phyloP scores from a whole-genome alignment of 2,329 filamentous ascomycete species.

The Sporothrix pseudoabietina region DNA sequence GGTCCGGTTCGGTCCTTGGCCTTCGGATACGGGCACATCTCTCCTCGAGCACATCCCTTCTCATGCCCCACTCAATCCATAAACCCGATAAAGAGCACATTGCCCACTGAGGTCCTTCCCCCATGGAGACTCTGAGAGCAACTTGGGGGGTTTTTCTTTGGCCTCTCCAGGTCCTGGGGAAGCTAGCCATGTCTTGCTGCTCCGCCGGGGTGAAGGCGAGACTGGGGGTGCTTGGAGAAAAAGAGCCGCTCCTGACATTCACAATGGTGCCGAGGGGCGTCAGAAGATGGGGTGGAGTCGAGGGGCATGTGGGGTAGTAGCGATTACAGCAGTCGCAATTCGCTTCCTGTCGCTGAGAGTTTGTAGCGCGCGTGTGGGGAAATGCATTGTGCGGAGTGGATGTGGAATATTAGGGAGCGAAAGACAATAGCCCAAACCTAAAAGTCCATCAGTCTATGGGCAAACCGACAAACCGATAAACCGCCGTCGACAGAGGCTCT shows the following conservation, averaged over 20 bases:
- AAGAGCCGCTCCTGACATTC: not conserved
- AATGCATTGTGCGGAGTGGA: not conserved
- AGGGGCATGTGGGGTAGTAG: not conserved
- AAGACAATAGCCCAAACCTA: not conserved
- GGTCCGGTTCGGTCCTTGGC: conserved; percentile 5
- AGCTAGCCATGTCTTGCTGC: not conserved
- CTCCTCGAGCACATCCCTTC: not conserved
- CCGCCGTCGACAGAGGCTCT: not conserved
- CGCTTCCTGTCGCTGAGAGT: not conserved
- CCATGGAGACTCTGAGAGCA: not conserved
- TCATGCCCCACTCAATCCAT: not conserved
- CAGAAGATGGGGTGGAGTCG: not conserved
- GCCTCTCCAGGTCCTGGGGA: not conserved
- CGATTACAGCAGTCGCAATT: not conserved
- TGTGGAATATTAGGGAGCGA: not conserved
- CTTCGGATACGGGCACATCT: conserved; percentile 7
- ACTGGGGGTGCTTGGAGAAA: not conserved
- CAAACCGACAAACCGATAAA: not conserved
- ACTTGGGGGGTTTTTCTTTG: not conserved
- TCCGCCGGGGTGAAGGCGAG: not conserved
- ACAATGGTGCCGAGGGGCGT: not conserved
- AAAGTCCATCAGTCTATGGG: not conserved
- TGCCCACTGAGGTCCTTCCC: not conserved
- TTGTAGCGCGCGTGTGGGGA: not conserved
- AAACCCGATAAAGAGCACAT: not conserved